Conservation (phyloP, 306 rosid genomes). For the Casuarina cunninghamiana region DNA sequence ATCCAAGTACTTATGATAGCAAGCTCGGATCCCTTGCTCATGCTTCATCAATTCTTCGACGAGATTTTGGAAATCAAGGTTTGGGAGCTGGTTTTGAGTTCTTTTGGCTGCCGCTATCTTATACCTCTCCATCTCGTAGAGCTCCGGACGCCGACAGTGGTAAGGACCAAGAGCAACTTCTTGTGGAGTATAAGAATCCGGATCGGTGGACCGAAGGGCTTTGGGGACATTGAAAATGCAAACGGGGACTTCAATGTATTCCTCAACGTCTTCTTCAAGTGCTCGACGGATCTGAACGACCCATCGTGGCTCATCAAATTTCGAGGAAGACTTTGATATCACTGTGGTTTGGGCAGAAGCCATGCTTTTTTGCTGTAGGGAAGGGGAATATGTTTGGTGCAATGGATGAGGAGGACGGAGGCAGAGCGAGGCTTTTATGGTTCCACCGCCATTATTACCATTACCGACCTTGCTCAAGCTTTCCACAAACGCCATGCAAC, state of each 20-base stretch:
- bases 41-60: constrained; percentile 49
- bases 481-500: constrained; percentile 25
- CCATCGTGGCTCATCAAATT: constrained; percentile 60
- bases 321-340: constrained; percentile 32
- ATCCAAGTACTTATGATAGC: constrained; percentile 72
- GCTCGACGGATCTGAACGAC: constrained; percentile 55
- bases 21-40: constrained; percentile 51
- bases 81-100: constrained; percentile 46
- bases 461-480: constrained; percentile 16
- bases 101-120: constrained; percentile 65
- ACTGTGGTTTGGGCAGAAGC: not conserved
- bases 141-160: constrained; percentile 72
- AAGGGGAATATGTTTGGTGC: too few relatives aligned
- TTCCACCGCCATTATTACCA: not conserved
- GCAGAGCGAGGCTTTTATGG: too few relatives aligned
- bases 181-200: constrained; percentile 70
- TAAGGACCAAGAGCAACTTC: constrained; percentile 77
- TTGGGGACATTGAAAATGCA: constrained; percentile 65
- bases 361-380: not conserved
- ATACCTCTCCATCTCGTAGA: constrained; percentile 75
- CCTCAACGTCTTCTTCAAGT: constrained; percentile 51
- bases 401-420: too few relatives aligned
- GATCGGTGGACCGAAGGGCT: constrained; percentile 47
- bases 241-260: constrained; percentile 44
- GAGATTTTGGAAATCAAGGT: constrained; percentile 39